Conservation (phyloP, 768 basidiomycete species). For the Hypsizygus marmoreus region DNA sequence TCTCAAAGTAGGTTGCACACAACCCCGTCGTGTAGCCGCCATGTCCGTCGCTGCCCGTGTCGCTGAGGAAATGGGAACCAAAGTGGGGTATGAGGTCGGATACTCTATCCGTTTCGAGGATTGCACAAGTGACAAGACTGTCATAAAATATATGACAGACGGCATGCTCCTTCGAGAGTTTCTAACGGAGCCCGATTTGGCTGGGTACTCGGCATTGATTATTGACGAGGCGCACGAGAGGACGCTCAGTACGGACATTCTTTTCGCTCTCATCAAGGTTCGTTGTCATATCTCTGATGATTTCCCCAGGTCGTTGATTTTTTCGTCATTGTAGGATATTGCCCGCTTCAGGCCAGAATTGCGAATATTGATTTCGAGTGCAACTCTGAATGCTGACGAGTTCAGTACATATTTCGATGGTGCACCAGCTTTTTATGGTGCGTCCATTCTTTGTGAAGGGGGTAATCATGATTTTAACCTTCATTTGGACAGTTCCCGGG, state of each 20-base stretch:
- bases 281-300: conserved; percentile 35
- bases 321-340: conserved; percentile 70
- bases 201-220: conserved; percentile 91
- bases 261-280: conserved; percentile 98
- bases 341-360: conserved; percentile 95
- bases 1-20: conserved; percentile 91
- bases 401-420: conserved; percentile 97
- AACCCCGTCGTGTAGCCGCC: conserved; percentile 97
- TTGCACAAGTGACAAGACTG: conserved; percentile 98
- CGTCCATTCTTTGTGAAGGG: conserved; percentile 29
- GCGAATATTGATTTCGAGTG: conserved; percentile 89
- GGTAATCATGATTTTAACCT: conserved; percentile 3
- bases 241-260: conserved; percentile 96
- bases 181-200: conserved; percentile 94
- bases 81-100: conserved; percentile 98
- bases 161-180: conserved; percentile 98
- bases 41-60: conserved; percentile 99
- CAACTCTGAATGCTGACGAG: conserved; percentile 97
- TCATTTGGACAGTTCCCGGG: conserved; percentile 73
- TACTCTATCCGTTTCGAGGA: conserved; percentile 99
- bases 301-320: conserved; percentile 28
- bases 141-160: conserved; percentile 99
- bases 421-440: conserved; percentile 93
- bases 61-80: conserved; percentile 96
- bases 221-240: conserved; percentile 99